phyloP scores from a whole-genome alignment of 192 early-diverging fungal genomes.

The Linnemannia elongata region DNA sequence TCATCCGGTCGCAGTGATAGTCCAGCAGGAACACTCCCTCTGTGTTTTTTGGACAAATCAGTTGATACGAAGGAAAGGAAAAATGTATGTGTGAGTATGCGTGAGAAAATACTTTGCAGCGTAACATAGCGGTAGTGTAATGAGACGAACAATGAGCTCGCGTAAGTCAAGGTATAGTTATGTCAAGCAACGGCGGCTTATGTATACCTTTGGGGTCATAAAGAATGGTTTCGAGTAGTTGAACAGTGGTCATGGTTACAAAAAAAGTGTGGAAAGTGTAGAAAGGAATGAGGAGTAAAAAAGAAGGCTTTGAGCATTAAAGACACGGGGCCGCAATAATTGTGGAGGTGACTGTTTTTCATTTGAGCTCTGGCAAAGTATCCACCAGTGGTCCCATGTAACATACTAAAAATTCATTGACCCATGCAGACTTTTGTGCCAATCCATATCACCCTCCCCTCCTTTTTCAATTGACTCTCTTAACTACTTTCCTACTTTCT shows the following conservation, averaged over 20 bases:
- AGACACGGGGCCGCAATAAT: background rate
- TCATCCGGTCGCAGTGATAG: constrained; percentile 49
- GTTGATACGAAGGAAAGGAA: background rate
- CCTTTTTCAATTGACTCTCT: too few species aligned
- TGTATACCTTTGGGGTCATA: constrained; percentile 45
- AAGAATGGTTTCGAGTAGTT: constrained; percentile 48
- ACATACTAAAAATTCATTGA: too few species aligned
- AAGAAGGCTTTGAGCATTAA: background rate
- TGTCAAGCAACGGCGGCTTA: background rate
- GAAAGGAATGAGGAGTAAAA: background rate
- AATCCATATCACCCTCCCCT: too few species aligned
- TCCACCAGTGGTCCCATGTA: background rate
- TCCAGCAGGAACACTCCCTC: constrained; percentile 49
- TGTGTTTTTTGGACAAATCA: background rate
- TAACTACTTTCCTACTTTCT: too few species aligned
- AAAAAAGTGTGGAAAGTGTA: background rate
- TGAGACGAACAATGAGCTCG: too few species aligned
- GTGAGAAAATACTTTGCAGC: background rate
- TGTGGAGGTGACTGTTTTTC: background rate
- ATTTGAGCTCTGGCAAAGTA: background rate
- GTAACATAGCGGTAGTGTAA: background rate
- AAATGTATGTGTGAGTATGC: background rate
- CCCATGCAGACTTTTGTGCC: too few species aligned
- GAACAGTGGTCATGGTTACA: constrained; percentile 18
- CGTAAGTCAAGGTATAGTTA: too few species aligned